These are phyloP conservation scores for Fonsecaea nubica DNA, from an alignment of 2,329 filamentous ascomycete genomes.

Conservation along the genomic window DNA sequence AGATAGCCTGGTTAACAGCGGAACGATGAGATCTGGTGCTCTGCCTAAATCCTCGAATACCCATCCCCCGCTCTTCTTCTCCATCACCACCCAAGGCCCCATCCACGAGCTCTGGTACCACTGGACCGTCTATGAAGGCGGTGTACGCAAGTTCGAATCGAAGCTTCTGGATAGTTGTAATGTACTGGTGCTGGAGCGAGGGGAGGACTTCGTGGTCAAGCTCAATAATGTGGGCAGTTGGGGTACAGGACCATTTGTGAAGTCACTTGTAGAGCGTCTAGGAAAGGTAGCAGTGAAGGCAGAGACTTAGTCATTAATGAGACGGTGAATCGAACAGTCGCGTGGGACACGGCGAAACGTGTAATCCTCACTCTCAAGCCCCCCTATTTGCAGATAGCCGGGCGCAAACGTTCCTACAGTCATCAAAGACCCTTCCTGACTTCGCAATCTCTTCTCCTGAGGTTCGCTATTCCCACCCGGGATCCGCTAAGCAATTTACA, in stretches of 20 bases:
- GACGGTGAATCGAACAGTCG: too few species aligned
- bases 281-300: constrained; percentile 5
- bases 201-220: constrained; percentile 17
- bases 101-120: constrained; percentile 39
- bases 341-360: too few species aligned
- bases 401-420: too few species aligned
- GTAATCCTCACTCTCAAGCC: too few species aligned
- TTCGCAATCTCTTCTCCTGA: too few species aligned
- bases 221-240: constrained; percentile 23
- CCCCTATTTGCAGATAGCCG: too few species aligned
- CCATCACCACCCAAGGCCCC: constrained; percentile 39
- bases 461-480: too few species aligned
- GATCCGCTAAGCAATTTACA: too few species aligned
- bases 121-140: constrained; percentile 18
- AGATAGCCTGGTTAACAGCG: constrained; percentile 10
- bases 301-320: background rate
- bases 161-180: constrained; percentile 21
- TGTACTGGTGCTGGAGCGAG: constrained; percentile 8
- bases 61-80: constrained; percentile 37
- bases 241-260: constrained; percentile 21
- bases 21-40: background rate
- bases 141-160: constrained; percentile 20
- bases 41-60: background rate
- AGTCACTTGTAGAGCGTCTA: constrained; percentile 29
- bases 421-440: too few species aligned